Evolutionary conservation across 1,284 basidiomycete genomes (phyloP), one percentile per base, ranked within the genome.

Genomic region (Ustilago hordei): DNA sequence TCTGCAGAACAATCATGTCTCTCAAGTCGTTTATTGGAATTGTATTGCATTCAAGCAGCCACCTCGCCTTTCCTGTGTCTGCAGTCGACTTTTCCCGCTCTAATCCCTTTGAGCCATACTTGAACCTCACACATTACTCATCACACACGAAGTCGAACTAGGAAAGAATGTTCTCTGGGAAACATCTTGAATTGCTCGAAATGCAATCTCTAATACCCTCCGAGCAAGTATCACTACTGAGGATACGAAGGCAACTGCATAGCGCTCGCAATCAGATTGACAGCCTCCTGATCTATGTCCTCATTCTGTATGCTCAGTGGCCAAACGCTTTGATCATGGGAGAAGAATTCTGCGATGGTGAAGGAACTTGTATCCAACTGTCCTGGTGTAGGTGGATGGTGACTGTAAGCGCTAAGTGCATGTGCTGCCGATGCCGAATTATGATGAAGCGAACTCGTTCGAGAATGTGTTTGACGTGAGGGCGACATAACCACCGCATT

Each of bases 311-410:
- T 71, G 15, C 50, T 45, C 2, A 78, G 54, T 2, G 75, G 75
- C 75, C 75, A 78, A 32, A 78, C 69, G 56, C 64, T 71, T 39
- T 79, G 68, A 43, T 75, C 76, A 60, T 68, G 71, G 32, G 65
- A 66, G 41, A 79, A 79, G 60, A 79, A 79, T 19, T 79, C 76
- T 54, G 76, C 76, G 38, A 75, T 64, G 0, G 76, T 72, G 8
- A 73, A 59, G 11, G 66, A 69, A 43, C 54, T 59, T 2, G 70
- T 74, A n/a, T 77, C 75, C 50, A 77, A 41, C 55, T 66, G 62
- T 1, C 75, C 75, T 8, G 69, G 75, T 11, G 69, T 76, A 1
- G 67, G 61, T 8, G 57, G 39, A 5, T 58, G 39, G 7, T 68
- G 64, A 53, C 48, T 52, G n/a, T 43, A 35, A 1, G 28, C n/a